Evolutionary conservation across 2,329 filamentous ascomycete genomes (phyloP).

Genomic region (Diplodia sapinea): DNA sequence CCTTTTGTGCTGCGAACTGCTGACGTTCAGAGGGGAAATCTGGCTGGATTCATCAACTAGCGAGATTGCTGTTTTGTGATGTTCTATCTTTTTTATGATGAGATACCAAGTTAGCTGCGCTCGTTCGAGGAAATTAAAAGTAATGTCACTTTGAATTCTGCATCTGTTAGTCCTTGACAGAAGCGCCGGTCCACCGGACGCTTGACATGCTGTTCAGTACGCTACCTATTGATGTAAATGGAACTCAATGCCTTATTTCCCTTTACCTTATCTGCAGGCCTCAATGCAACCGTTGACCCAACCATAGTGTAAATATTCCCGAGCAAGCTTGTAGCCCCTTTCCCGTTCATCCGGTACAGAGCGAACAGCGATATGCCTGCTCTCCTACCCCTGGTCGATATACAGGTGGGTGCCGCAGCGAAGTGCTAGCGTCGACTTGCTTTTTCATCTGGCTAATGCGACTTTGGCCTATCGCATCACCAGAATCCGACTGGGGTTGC

Average conservation of each 20-base stretch:
- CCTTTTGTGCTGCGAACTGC: background rate
- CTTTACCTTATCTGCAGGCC: background rate
- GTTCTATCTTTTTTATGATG: conserved; percentile 1
- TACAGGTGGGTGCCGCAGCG: too few relatives aligned
- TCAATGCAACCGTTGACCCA: background rate
- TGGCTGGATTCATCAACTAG: background rate
- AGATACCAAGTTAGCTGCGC: conserved; percentile 12
- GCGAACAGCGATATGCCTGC: background rate
- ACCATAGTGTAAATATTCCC: background rate
- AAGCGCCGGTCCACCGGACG: background rate
- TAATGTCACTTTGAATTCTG: background rate
- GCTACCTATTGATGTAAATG: background rate
- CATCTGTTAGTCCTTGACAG: background rate
- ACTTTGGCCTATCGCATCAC: too few relatives aligned
- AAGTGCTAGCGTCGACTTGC: too few relatives aligned
- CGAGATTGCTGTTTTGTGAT: background rate
- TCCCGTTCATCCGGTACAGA: background rate
- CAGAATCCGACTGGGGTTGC: too few relatives aligned
- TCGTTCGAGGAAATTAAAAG: background rate
- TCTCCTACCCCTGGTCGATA: background rate
- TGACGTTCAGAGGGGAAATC: background rate
- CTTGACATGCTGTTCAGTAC: background rate
- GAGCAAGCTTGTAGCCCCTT: background rate
- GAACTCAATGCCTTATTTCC: background rate
- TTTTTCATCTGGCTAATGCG: too few relatives aligned